Base-by-base conservation (phyloP, 2,329 filamentous ascomycete species). In the Calonectria naviculata region DNA sequence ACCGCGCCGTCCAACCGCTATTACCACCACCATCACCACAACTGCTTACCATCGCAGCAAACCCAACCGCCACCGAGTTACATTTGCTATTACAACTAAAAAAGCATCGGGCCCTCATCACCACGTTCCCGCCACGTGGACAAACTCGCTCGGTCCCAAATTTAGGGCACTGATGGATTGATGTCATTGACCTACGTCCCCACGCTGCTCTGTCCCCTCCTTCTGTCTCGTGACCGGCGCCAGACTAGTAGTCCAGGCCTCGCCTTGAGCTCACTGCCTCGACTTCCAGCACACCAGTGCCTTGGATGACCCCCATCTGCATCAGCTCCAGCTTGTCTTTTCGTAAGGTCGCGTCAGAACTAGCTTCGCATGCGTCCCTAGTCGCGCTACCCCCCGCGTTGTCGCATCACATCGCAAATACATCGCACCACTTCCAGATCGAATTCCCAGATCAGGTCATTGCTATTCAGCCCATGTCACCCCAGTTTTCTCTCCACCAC, bases 401-500 rank as follows among this genome's bases (percentile, higher is more conserved):
- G 54, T 49, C 62, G 65, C 71, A 77, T 76, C 74, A 71, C 71
- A 75, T 60, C 64, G 6, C 52, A 56, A 56, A 34, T 19, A 52
- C 64, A 67, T 44, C 64, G 56, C 56, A 61, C 75, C 75, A 76
- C 70, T 52, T 65, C 61, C 62, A 64, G 56, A 65, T 61, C 69
- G 62, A 60, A 62, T 67, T 68, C 24, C 67, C 29, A 62, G 67
- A 65, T 70, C 67, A 70, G 62, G 63, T 74, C 56, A 70, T 68
- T 73, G 54, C 70, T 46, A 54, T 70, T 71, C 70, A 26, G 73
- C 63, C 71, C 75, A 78, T 78, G 73, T 78, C 73, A 75, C 76
- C 74, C 71, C 75, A 74, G 65, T 52, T 63, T 62, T 69, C 54
- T 61, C 71, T 58, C 52, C 52, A 44, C 44, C 65, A 65, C 58